These are phyloP conservation scores for Dendrobium chrysotoxum DNA, from an alignment of 106 monocot genomes.

Conservation along the genomic window DNA sequence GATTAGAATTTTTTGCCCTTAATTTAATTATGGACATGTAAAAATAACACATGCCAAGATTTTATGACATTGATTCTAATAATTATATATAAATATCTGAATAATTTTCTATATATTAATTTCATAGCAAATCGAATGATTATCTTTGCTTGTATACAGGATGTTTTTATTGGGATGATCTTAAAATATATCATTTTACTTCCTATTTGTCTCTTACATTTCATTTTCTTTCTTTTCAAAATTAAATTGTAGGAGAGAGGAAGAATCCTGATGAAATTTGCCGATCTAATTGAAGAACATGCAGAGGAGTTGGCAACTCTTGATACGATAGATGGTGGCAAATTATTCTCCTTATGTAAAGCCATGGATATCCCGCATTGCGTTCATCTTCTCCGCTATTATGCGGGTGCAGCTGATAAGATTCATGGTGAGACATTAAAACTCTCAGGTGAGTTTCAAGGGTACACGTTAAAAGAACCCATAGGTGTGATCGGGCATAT, in stretches of 20 bases:
- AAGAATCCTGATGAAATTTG: conserved; percentile 44
- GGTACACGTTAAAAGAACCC: conserved; percentile 22
- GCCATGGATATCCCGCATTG: conserved; percentile 30
- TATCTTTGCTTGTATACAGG: too few species aligned
- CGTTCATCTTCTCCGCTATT: conserved; percentile 34
- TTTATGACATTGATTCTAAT: too few species aligned
- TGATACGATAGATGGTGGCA: conserved; percentile 49
- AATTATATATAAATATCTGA: too few species aligned
- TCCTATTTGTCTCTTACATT: too few species aligned
- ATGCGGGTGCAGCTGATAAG: conserved; percentile 62
- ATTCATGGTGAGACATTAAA: conserved; percentile 64
- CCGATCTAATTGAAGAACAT: conserved; percentile 45
- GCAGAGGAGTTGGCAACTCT: conserved; percentile 39
- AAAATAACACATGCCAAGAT: too few species aligned
- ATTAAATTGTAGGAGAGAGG: conserved; percentile 43
- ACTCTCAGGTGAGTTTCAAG: conserved; percentile 17
- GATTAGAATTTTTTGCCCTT: too few species aligned
- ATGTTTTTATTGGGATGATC: too few species aligned
- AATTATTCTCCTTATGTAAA: conserved; percentile 22
- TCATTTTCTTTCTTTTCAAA: too few species aligned
- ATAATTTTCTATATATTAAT: too few species aligned
- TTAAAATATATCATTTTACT: too few species aligned
- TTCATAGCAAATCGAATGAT: too few species aligned
- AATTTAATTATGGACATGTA: too few species aligned
- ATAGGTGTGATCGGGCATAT: conserved; percentile 20